Evolutionary conservation across 108 stramenopile genomes (phyloP).

Genomic region (Pinguiococcus pyrenoidosus): DNA sequence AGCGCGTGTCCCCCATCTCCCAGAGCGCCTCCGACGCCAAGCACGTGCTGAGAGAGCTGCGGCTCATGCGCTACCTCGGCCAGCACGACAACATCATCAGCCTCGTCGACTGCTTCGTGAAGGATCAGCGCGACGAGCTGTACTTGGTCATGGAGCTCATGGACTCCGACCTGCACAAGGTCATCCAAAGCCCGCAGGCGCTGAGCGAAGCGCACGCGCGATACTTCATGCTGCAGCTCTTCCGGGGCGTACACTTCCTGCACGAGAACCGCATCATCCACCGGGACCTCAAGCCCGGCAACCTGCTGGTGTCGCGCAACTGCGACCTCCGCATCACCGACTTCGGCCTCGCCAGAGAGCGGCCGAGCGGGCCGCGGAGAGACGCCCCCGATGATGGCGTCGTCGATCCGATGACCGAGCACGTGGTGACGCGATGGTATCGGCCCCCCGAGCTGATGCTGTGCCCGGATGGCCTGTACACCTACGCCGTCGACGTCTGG

Average conservation of each 20-base stretch:
- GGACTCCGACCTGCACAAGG: constrained; percentile 48
- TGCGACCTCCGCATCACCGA: constrained; percentile 53
- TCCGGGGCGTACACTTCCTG: constrained; percentile 44
- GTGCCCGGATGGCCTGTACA: constrained; percentile 46
- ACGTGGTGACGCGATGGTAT: constrained; percentile 59
- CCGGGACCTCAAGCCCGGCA: constrained; percentile 57
- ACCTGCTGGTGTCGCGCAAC: constrained; percentile 46
- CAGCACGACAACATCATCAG: constrained; percentile 46
- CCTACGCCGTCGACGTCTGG: constrained; percentile 53
- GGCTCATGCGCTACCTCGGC: constrained; percentile 44
- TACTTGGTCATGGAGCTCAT: constrained; percentile 59
- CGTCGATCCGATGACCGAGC: constrained; percentile 53
- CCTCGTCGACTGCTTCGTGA: constrained; percentile 6
- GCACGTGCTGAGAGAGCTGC: constrained; percentile 53
- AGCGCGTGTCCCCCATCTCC: constrained; percentile 50
- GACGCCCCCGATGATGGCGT: constrained; percentile 13
- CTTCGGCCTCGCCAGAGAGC: constrained; percentile 46
- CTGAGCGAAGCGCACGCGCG: constrained; percentile 42
- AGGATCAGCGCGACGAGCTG: constrained; percentile 39
- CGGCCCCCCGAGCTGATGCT: constrained; percentile 51
- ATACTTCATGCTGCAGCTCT: constrained; percentile 49
- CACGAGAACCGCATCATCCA: constrained; percentile 54
- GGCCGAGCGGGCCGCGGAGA: constrained; percentile 19
- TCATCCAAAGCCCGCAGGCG: constrained; percentile 38
- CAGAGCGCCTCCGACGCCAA: constrained; percentile 39